Base-by-base conservation (phyloP, 306 rosid genomes). In the Casuarina glauca region DNA sequence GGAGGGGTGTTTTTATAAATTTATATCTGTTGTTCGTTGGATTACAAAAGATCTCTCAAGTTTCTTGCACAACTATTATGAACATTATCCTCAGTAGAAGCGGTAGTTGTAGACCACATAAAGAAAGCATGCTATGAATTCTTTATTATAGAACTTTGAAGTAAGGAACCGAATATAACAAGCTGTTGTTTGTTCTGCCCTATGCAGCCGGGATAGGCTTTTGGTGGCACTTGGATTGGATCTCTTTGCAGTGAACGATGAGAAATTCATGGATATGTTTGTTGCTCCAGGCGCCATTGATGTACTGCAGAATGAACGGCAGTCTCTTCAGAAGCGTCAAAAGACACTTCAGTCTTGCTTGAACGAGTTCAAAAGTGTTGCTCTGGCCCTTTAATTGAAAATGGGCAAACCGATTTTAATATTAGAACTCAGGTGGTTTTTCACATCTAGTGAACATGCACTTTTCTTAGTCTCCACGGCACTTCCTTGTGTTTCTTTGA, bases 251-350 rank as follows among this genome's bases (percentile, higher is more conserved):
- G 96, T 91, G 78, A 92, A 89, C 42, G 98, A 95, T 76, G 97
- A 92, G 69, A 95, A 87, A 73, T 95, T 92, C 87, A 89, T 89
- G 97, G 97, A 91, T 83, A 92, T 93, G 99, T 95, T 95, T 86
- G 90, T 95, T 19, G 97, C 96, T 32, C 98, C 98, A 1, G 93
- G 95, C 7, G 97, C 98, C 50, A 84, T 91, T 75, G 92, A 92
- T 77, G 76, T 85, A 72, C 82, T 92, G 46, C 91, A 89, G 75
- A 87, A 80, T 39, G 93, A 95, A 44, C 82, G 78, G 51, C 93
- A 89, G 81, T 92, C 89, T 70, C 97, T 95, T 58, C 79, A 76
- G 57, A 95, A 92, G 86, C 93, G 96, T 39, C 96, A 92, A 83
- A 95, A 95, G 87, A 86, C 80, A 50, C 97, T 95, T 48, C 91